Evolutionary conservation across 345 rosid species (phyloP), one percentile per base, ranked within the genome.

Genomic region (Mercurialis annua): DNA sequence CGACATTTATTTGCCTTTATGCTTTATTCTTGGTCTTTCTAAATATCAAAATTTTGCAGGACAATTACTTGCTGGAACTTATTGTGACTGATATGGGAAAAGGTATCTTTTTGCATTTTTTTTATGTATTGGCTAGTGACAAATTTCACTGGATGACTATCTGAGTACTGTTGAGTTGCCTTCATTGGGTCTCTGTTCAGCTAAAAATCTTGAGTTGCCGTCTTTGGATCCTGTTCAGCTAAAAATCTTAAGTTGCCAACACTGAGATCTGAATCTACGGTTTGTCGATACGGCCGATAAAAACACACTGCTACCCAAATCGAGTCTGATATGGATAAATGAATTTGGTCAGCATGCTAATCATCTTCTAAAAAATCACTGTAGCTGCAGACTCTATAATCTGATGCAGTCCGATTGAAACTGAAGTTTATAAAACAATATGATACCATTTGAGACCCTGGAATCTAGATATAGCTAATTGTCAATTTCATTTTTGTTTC

Each of bases 51-150:
- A 53, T 64, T 62, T 55, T 73, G 29, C 89, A 93, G 98, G 92
- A 86, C 44, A 74, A 78, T 71, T 87, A 65, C 71, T 40, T 50
- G 55, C 54, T 93, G 81, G 94, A 93, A 78, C 72, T 93, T 69
- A 65, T 80, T 24, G 89, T 90, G 77, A 77, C 86, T 60, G 90
- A 89, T 58, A 67, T 87, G 26, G 94, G 90, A 62, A 90, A 78
- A 75, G 96, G 98, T 93, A 76, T 14, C 57, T 46, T 49, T 59
- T 34, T 29, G 47, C 47, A 24, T 55, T 66, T 36, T 59, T 29
- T 47, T 53, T 55, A 15, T 46, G 6, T 55, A 17, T 24, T 58
- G 20, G 11, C 15, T 55, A 44, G 46, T 55, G 30, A 64, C 29
- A 43, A 48, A 11, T 14, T 63, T 74, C 30, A 6, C 9, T 23